These are phyloP conservation scores for Colletotrichum cereale DNA, from an alignment of 2,329 filamentous ascomycete species.

Conservation along the genomic window DNA sequence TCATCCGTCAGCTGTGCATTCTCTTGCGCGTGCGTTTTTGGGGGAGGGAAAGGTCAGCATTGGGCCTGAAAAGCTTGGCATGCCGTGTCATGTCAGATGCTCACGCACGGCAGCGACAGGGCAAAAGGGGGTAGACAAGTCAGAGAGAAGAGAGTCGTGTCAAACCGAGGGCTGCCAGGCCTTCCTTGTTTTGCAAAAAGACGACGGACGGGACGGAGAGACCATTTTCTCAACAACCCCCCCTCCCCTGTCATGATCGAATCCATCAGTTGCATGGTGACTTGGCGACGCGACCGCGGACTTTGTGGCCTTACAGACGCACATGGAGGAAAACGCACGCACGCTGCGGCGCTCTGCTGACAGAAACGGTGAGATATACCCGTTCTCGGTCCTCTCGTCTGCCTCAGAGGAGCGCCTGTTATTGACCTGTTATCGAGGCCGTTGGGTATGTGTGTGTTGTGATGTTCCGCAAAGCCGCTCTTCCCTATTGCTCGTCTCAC, in stretches of 20 bases:
- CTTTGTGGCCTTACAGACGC: neutral
- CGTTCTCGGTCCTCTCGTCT: slow-evolving; percentile 1
- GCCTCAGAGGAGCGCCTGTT: neutral
- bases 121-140: neutral
- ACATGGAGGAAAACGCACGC: neutral
- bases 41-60: slow-evolving; percentile 2
- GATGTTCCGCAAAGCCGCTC: too few species aligned
- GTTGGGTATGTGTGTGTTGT: neutral
- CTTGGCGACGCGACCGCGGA: slow-evolving; percentile 23
- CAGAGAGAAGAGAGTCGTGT: neutral
- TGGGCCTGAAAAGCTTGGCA: slow-evolving; percentile 33
- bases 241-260: slow-evolving; percentile 22
- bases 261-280: slow-evolving; percentile 29
- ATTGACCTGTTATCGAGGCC: slow-evolving; percentile 6
- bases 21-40: neutral
- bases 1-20: slow-evolving; percentile 12
- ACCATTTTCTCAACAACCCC: neutral
- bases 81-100: slow-evolving; percentile 24
- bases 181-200: neutral
- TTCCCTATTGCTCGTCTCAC: neutral
- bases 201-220: neutral
- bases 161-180: slow-evolving; percentile 1
- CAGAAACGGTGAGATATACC: slow-evolving; percentile 13
- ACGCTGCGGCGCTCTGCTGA: slow-evolving; percentile 3
- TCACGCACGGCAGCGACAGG: neutral